Evolutionary conservation across 1,284 basidiomycete genomes (phyloP).

Genomic region (Afroboletus lepidellus): DNA sequence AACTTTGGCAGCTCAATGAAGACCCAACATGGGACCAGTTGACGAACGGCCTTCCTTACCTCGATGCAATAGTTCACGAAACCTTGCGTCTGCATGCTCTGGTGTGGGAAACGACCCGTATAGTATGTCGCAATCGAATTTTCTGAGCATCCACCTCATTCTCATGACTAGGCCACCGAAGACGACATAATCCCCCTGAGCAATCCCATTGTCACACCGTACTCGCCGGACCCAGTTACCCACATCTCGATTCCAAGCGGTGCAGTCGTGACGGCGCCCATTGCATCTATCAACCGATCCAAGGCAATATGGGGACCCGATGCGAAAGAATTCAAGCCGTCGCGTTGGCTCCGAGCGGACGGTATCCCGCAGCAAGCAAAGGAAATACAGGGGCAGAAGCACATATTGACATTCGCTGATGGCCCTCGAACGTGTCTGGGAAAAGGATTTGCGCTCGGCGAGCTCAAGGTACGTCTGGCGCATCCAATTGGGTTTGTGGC

Average conservation of each 20-base stretch:
- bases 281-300: conserved; percentile 47
- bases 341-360: conserved; percentile 10
- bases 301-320: conserved; percentile 46
- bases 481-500: no score
- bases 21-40: conserved; percentile 39
- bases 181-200: conserved; percentile 54
- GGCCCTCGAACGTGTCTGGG: conserved; percentile 49
- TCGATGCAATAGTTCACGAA: conserved; percentile 36
- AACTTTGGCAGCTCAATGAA: conserved; percentile 32
- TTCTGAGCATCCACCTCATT: no score
- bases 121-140: conserved; percentile 12
- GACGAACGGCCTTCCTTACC: conserved; percentile 33
- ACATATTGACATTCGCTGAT: conserved; percentile 49
- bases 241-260: conserved; percentile 45
- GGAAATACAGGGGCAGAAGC: conserved; percentile 41
- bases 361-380: conserved; percentile 23
- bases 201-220: conserved; percentile 35
- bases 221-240: conserved; percentile 34
- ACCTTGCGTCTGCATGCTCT: conserved; percentile 19
- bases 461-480: conserved; percentile 24
- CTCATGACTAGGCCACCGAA: conserved; percentile 42
- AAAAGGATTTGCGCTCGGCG: conserved; percentile 42
- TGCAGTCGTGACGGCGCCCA: conserved; percentile 41
- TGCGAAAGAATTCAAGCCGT: conserved; percentile 31
- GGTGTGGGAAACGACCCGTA: conserved; percentile 10